Base-by-base conservation (phyloP, 495 filamentous ascomycete genomes). In the Aspergillus olivimuriae region DNA sequence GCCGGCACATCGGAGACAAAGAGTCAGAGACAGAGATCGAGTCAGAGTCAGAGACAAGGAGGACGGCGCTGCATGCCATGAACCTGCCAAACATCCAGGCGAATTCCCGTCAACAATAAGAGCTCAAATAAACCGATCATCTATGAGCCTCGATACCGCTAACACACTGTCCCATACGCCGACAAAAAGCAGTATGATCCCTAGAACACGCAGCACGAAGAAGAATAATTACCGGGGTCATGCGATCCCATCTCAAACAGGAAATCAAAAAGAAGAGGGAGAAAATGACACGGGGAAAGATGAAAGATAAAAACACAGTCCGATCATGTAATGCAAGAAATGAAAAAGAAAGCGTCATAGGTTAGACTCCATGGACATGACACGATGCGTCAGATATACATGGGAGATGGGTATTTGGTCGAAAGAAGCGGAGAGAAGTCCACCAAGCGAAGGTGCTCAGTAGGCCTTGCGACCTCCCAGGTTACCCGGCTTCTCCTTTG, bases 401-500 rank as follows among this genome's bases (percentile, higher is more conserved):
- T 43, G 39, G 24, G 19, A 37, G 38, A 48, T 22, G 56, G 48
- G 51, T 54, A 57, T 51, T 55, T 40, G 34, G 23, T 34, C n/a
- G 24, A 28, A 43, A 39, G 33, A 37, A 47, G 39, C 34, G 28
- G 36, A 17, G 39, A 40, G 20, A 28, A 46, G 51, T 15, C 15
- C 32, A 12, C 26, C 8, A 34, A 34, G 15, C 35, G 22, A 38
- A 22, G 15, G 20, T n/a, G n/a, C 44, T 52, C 63, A 72, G 47
- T 63, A 72, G 6, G 68, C 65, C 52, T 68, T 66, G 56, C 68
- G 65, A 33, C 57, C 55, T 42, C 64, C 63, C 15, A 69, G 57
- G 38, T 98, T 96, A 3, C 91, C 92, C 9, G 81, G 78, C 74
- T 96, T 96, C 73, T 97, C 92, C 32, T 94, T 81, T n/a, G 92